Evolutionary conservation across 768 basidiomycete species (phyloP), one percentile per base, ranked within the genome.

Genomic region (Tylopilus cervinicoccineus): DNA sequence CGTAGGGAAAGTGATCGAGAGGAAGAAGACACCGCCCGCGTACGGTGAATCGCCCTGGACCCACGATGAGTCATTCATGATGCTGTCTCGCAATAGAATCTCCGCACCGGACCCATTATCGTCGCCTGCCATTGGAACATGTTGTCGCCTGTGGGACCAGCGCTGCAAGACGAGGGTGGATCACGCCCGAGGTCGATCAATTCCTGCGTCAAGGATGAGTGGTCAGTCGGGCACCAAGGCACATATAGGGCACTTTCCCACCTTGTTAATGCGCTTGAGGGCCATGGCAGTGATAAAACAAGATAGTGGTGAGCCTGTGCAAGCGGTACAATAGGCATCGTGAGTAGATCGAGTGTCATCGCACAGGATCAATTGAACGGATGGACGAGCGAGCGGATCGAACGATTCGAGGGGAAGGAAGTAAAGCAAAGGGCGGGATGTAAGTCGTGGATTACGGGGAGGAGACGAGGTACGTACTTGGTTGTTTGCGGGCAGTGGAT

Each of bases 91-190:
- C 24, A 46, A 43, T 6, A 26, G 43, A 9, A 26, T 17, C 1
- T 39, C 76, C 93, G 70, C 64, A 95, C 94, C 50, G 95, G 95
- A 36, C 95, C 95, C 95, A 98, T 98, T 70, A 98, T 98, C 58
- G 95, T 97, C 52, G 95, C 95, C 70, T 97, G 93, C 95, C 94
- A 97, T 68, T 93, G 85, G 78, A 97, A 99, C 84, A 98, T 86
- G 73, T 97, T 94, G 67, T 98, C 94, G 45, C 92, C 92, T 52
- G 88, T 93, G 37, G 96, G 96, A 45, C 96, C 96, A 61, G 96
- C 96, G 62, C 92, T 94, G 86, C 96, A 99, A 48, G 96, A 98
- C 45, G 94, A 93, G 59, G 96, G 96, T 70, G 96, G 96, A 78
- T 99, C 96, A 66, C 94, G 93, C 46, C 94, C 94, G 71, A 99